Evolutionary conservation across 1,284 basidiomycete genomes (phyloP), one percentile per base, ranked within the genome.

Genomic region (Leccinum griseonigrum): DNA sequence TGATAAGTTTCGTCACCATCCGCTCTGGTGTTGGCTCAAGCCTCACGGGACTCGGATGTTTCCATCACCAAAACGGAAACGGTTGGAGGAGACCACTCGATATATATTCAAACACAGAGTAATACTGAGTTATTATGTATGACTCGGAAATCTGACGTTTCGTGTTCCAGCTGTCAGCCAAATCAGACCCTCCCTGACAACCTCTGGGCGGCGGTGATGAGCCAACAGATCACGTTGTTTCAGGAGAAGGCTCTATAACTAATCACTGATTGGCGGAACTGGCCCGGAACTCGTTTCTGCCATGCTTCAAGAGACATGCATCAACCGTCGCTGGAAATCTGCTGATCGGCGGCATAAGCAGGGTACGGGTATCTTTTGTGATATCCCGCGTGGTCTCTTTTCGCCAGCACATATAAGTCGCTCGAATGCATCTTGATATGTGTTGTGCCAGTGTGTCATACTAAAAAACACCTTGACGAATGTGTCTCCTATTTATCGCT

Each of bases 401-500:
- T 29, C 16, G 22, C 28, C 26, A 48, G 7, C 10, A 43, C 55
- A 60, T 64, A 66, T 40, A 60, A 31, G 26, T 43, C 11, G 32
- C 32, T 29, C 50, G 3, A 32, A 10, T 34, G 4, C 14, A 10
- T 28, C 38, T 3, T 36, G 34, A 31, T 36, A 18, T 28, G 29
- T n/a, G 26, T 28, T 22, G 22, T 22, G 22, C 22, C 22, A 22
- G 48, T 7, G 26, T 51, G 32, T 28, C 56, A 36, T 28, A 18
- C 38, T 22, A 40, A 53, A 18, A 4, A 55, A 56, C 13, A 10
- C n/a, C 28, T n/a, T 52, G 50, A 52, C 22, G 38, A 16, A 73
- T 72, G 71, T 43, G 61, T 26, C 26, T 38, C 14, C 40, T 46
- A 36, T 40, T 51, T n/a, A 26, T 71, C 18, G 3, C 0, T 51